Evolutionary conservation across 2,329 filamentous ascomycete genomes (phyloP), one percentile per base, ranked within the genome.

Genomic region (Sporothrix dimorphospora): DNA sequence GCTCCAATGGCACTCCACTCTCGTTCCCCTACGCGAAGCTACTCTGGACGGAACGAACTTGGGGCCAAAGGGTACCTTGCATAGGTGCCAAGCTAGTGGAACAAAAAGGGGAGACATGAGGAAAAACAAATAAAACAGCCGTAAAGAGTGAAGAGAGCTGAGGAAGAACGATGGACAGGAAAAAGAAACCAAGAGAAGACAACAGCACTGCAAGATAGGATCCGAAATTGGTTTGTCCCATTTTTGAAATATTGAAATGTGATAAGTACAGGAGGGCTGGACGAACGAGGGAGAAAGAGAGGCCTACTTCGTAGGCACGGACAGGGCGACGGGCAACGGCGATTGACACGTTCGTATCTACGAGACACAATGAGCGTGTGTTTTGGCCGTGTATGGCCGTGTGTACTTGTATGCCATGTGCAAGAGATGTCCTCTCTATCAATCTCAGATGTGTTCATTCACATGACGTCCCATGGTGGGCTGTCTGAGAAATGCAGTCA

Each of bases 61-160:
- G 30, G 19, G 38, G 66, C 34, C 66, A 69, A 69, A 69, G 66
- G 66, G 66, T 69, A 69, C 66, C 66, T 69, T 69, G 49, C 66
- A 69, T 24, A 55, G 49, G 66, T 55, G 66, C 66, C 55, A 55
- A 24, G 30, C 49, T 69, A 69, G 30, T 42, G 47, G 11, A 11
- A 34, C 2, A 70, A 70, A 70, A 34, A 30, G 16, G 42, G 30
- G 66, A 68, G 34, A 53, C 19, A 8, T 14, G 11, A 42, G 16
- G 53, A 30, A 53, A 55, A 68, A 55, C n/a, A 69, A 42, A 69
- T 38, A 69, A 21, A 63, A 30, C 27, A 68, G 24, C 19, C n/a
- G 34, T 45, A 11, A 53, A 24, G 12, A 21, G 1, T 14, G n/a
- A 8, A 21, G 12, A 53, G 7, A 68, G 30, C 19, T 24, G n/a